These are phyloP conservation scores for Cyclostephanos invisitatus DNA, from an alignment of 108 stramenopile genomes.

Conservation along the genomic window DNA sequence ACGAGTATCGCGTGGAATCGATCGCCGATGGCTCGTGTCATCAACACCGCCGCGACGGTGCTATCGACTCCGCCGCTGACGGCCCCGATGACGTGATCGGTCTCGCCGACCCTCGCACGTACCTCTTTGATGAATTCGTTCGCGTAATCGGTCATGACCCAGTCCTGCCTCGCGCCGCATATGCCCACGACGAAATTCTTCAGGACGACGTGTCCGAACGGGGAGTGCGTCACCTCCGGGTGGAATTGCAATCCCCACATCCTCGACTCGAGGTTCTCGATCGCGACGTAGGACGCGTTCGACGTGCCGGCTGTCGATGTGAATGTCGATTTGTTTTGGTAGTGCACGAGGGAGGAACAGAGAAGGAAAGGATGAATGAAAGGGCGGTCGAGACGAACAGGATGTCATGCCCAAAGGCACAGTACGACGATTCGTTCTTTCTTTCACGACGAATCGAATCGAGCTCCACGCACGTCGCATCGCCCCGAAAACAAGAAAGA, in stretches of 20 bases:
- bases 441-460: too few species aligned
- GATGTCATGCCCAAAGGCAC: too few species aligned
- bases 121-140: conserved; percentile 93
- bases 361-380: background rate
- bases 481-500: too few species aligned
- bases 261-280: conserved; percentile 75
- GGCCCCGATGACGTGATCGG: conserved; percentile 96
- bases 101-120: conserved; percentile 81
- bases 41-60: conserved; percentile 96
- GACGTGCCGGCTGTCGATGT: conserved; percentile 70
- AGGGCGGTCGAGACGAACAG: background rate
- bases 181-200: conserved; percentile 91
- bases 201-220: conserved; percentile 81
- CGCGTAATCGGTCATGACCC: conserved; percentile 97
- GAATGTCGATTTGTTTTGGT: background rate
- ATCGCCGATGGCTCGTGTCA: conserved; percentile 95
- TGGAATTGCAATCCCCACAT: conserved; percentile 99
- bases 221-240: conserved; percentile 98
- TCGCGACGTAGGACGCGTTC: conserved; percentile 93
- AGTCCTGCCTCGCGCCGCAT: conserved; percentile 87
- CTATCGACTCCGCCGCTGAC: conserved; percentile 99
- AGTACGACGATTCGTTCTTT: too few species aligned
- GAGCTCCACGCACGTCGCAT: too few species aligned
- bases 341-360: background rate
- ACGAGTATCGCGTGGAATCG: conserved; percentile 98